These are phyloP conservation scores for Gracilaria caudata DNA, from an alignment of 23 red algal genomes.

Conservation along the genomic window DNA sequence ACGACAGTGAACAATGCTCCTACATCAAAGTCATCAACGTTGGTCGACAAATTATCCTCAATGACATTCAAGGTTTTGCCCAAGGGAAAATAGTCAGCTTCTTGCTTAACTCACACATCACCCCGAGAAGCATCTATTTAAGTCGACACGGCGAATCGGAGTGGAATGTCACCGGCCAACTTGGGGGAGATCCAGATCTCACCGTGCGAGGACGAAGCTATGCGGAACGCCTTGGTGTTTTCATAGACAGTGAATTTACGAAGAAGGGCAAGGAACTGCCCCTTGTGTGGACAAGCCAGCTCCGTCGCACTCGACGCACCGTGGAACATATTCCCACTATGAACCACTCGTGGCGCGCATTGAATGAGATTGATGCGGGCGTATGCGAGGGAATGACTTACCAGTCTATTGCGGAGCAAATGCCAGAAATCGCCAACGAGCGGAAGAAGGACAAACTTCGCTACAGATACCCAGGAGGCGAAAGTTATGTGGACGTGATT, in stretches of 20 bases:
- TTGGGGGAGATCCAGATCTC: constrained; percentile 93
- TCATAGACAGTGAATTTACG: constrained; percentile 84
- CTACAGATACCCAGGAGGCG: constrained; percentile 96
- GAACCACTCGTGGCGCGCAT: constrained; percentile 90
- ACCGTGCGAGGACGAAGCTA: constrained; percentile 82
- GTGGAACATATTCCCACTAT: constrained; percentile 92
- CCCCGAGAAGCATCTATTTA: constrained; percentile 87
- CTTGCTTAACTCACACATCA: constrained; percentile 93
- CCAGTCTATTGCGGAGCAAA: constrained; percentile 66
- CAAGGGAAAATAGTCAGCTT: constrained; percentile 98
- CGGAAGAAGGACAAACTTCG: constrained; percentile 93
- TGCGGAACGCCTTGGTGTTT: constrained; percentile 67
- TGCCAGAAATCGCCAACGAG: constrained; percentile 75
- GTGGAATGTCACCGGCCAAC: constrained; percentile 97
- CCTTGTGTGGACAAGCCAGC: constrained; percentile 92
- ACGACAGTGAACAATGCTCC: constrained; percentile 69
- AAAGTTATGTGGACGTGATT: constrained; percentile 97
- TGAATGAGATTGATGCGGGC: constrained; percentile 99
- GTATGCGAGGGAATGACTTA: constrained; percentile 99
- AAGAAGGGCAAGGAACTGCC: constrained; percentile 72
- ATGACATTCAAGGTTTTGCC: constrained; percentile 88
- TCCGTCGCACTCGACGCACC: constrained; percentile 91
- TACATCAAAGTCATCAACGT: constrained; percentile 97
- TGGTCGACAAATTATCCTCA: constrained; percentile 87
- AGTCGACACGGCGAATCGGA: constrained; percentile 95